Evolutionary conservation across 257 asterid genomes (phyloP), one percentile per base, ranked within the genome.

Genomic region (Penstemon barbatus): DNA sequence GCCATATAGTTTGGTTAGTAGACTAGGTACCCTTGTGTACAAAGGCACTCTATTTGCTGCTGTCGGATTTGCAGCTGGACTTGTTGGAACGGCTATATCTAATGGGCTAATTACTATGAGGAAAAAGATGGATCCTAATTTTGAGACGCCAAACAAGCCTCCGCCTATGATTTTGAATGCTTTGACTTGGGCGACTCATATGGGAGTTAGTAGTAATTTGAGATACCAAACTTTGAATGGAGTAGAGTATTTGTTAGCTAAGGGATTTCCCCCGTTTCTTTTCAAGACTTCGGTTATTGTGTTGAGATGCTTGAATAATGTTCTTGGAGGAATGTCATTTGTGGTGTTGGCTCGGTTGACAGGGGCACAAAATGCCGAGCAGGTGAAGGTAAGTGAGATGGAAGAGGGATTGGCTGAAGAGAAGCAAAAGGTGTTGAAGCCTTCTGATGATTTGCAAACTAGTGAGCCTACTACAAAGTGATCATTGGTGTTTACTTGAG

Each of bases 141-240:
- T 92, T 11, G 91, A 87, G 84, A 89, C 97, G 0, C 97, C 97
- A 0, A 92, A 92, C 80, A 92, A 92, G 73, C 75, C 92, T 9
- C 97, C 98, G 0, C 96, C 96, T 0, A 78, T 91, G 0, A 19
- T 92, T 54, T 51, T 92, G 75, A 92, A 92, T 59, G 98, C 97
- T 0, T 46, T 57, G 5, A 92, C 98, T 5, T 92, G 98, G 98
- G 96, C 98, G 2, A 68, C 73, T 53, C 98, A 92, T 83, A 92
- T 92, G 98, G 97, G 96, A 3, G 39, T 87, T 3, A 92, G 96
- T 81, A 81, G 92, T 68, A 92, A 92, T 57, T 74, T 92, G 37
- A 84, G 98, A 71, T 92, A 92, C 83, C 98, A 92, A 69, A 84
- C 95, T 1, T 77, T 92, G 66, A 92, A 92, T 6, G 98, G 97